These are phyloP conservation scores for Cicer bijugum DNA, from an alignment of 306 rosid species.

Conservation along the genomic window DNA sequence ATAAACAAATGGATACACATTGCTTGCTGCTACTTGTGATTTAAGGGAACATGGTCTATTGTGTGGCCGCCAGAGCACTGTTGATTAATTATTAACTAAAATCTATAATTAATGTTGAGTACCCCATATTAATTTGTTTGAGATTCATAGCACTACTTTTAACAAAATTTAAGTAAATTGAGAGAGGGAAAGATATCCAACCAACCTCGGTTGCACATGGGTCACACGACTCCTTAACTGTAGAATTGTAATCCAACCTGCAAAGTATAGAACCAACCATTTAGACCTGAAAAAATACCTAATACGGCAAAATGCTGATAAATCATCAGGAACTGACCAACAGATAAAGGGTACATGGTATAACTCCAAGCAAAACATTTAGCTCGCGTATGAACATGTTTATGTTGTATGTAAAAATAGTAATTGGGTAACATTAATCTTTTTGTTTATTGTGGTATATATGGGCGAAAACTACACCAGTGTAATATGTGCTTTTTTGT, in stretches of 20 bases:
- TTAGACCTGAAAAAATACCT: conserved; percentile 23
- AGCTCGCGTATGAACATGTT: conserved; percentile 14
- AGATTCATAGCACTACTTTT: conserved; percentile 18
- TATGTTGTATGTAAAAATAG: conserved; percentile 24
- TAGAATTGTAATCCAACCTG: conserved; percentile 59
- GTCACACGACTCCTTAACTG: conserved; percentile 44
- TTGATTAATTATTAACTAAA: conserved; percentile 16
- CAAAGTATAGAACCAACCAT: conserved; percentile 46
- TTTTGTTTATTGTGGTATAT: no score
- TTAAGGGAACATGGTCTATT: conserved; percentile 9
- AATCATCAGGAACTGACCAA: conserved; percentile 22
- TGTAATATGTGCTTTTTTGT: no score
- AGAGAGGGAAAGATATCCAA: conserved; percentile 19
- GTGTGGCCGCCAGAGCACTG: conserved; percentile 23
- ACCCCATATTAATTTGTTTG: conserved; percentile 10
- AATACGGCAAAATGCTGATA: conserved; percentile 3
- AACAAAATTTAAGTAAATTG: conserved; percentile 1
- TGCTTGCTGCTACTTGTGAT: conserved; percentile 1
- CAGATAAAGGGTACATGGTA: conserved; percentile 15
- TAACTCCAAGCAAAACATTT: conserved; percentile 30
- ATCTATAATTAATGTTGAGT: conserved; percentile 19
- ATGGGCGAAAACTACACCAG: no score
- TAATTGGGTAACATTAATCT: not conserved
- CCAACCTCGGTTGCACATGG: conserved; percentile 58
- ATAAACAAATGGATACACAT: not conserved